Base-by-base conservation (phyloP, 805 yeast genomes). In the Kuraishia molischiana region DNA sequence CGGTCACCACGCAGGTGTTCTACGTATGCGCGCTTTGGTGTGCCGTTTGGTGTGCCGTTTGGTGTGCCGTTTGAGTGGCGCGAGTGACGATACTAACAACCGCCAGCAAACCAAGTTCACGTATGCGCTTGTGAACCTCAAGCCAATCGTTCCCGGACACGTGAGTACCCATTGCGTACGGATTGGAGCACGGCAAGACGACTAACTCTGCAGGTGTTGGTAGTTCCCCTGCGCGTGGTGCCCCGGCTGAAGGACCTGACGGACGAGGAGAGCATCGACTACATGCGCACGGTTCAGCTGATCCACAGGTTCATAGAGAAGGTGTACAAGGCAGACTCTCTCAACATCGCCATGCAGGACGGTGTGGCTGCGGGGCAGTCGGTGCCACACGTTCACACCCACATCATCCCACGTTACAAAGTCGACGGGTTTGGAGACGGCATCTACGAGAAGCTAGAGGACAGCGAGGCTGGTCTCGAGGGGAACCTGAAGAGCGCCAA, bases 301-400 rank as follows among this genome's bases (percentile, higher is more conserved):
- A 69, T 92, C 0, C 79, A 86, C 43, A 59, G 62, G 38, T 81
- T 87, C 44, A 77, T 92, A 13, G 78, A 71, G 44, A 51, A 66
- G 40, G 62, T 69, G 10, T 92, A 79, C 55, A 68, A 77, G 26
- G 95, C 96, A 2, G 94, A 89, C 47, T 67, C 95, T 1, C 52
- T 87, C 42, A 94, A 94, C 53, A 70, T 92, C 29, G 90, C 97
- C 9, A 85, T 94, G 41, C 99, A 92, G 56, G 99, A 92, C 54
- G 98, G 98, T 0, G 84, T 87, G 0, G 86, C 86, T 36, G 90
- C 97, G 1, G 98, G 98, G 3, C 98, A 92, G 54, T 75, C 89
- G n/a, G 79, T 92, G 2, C 95, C 97, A 4, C 98, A 92, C 58
- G 68, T 90, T 21, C 98, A 92, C 56, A 82, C 95, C 17, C 99